Base-by-base conservation (phyloP, 75 land plant species). In the Larix kaempferi region DNA sequence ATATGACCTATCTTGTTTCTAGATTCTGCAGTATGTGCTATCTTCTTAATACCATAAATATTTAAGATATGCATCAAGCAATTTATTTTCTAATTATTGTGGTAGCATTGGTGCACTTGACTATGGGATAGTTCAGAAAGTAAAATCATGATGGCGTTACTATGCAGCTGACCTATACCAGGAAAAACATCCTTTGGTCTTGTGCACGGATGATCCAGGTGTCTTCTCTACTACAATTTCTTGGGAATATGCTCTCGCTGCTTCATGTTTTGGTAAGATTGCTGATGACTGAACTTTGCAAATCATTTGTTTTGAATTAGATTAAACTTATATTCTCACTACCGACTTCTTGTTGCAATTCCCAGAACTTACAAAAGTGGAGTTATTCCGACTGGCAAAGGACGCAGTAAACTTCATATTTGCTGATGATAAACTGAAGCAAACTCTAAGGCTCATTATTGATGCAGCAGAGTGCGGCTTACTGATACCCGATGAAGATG, bases 191-290 rank as follows among this genome's bases (percentile, higher is more conserved):
- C 99, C 99, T 2, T 33, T 94, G 71, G 80, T 84, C 76, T 75
- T 96, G 35, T 96, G 99, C 87, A 96, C 99, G 10, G 99, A 96
- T 85, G 99, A 96, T 82, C 59, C 88, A 15, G 98, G 98, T 0
- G 83, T 96, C 26, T 94, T 94, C 81, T 87, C 94, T 1, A 96
- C 99, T 37, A 88, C 77, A 44, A 82, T 93, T 19, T 91, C 96
- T 6, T 78, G 78, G 11, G 99, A 96, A 62, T 91, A 93, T 69
- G 77, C 65, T 63, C 81, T 94, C 58, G 94, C 94, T 33, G 91
- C 93, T 56, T 78, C 88, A 64, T 77, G 90, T 66, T 94, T 94
- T 81, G 98, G 99, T 92, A 78, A 56, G 82, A 23, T 73, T 57
- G 71, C 17, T 21, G 12, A 56, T 35, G n/a, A 79, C 25, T 6